These are phyloP conservation scores for Annona cherimola DNA, from an alignment of 164 flowering plant species.

Conservation along the genomic window DNA sequence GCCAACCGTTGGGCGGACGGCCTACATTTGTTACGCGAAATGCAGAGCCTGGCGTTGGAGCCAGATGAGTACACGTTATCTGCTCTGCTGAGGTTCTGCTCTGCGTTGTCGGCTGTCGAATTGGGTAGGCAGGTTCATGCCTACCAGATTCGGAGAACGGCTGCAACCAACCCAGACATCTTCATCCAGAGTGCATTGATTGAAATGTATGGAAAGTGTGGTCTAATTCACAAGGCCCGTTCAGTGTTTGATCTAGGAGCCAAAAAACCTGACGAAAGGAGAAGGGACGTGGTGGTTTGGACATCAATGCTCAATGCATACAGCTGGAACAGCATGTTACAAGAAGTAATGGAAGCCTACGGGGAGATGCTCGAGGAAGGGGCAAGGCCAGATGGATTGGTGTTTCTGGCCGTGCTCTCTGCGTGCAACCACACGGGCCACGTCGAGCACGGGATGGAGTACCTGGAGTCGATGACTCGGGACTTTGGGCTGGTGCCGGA, in stretches of 20 bases:
- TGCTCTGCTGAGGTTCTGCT: constrained; percentile 43
- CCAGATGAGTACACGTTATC: constrained; percentile 53
- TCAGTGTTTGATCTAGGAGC: constrained; percentile 35
- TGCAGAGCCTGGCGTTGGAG: constrained; percentile 34
- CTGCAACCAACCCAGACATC: constrained; percentile 33
- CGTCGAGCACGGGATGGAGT: constrained; percentile 45
- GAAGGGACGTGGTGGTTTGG: constrained; percentile 67
- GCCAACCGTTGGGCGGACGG: constrained; percentile 47
- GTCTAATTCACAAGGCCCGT: constrained; percentile 42
- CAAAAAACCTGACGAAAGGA: constrained; percentile 7
- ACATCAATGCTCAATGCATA: constrained; percentile 66
- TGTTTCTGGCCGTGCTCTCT: constrained; percentile 58
- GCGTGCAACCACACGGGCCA: constrained; percentile 73
- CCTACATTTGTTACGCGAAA: constrained; percentile 31
- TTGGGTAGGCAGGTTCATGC: constrained; percentile 59
- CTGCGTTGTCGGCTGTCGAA: constrained; percentile 45
- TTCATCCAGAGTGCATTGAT: constrained; percentile 57
- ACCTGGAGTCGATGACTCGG: constrained; percentile 50
- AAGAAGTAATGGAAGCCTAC: constrained; percentile 43
- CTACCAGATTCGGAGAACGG: constrained; percentile 21
- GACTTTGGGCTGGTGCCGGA: constrained; percentile 43
- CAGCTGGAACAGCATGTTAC: constrained; percentile 51
- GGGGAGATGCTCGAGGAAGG: constrained; percentile 49
- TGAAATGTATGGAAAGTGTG: constrained; percentile 86
- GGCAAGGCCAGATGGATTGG: constrained; percentile 53